Percentiles rank a stretch among this genome's conserved stretches.
Evolutionary conservation across 176 grass and related monocot species (phyloP).

Genomic region (Aegilops bicornis): DNA sequence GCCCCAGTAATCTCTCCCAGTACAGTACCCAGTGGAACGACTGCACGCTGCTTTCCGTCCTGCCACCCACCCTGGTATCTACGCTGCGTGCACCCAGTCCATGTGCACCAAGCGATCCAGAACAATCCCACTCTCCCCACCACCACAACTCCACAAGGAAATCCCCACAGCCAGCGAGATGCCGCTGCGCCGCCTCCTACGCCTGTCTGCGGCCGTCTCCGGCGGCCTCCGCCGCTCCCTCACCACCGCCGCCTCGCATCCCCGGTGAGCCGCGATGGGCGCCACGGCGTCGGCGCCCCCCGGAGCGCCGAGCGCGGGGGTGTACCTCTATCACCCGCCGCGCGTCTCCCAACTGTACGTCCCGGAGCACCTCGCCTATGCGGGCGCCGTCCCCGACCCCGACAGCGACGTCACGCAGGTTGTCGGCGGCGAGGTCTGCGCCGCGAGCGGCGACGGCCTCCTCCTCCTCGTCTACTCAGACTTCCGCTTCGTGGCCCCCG

Average conservation of each 20-base stretch:
- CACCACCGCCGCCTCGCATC: neutral
- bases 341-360: neutral
- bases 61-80: neutral
- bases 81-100: neutral
- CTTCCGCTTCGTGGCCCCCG: neutral
- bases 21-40: neutral
- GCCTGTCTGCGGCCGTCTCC: no score
- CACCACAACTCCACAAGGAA: neutral
- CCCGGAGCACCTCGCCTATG: neutral
- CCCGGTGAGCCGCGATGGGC: neutral
- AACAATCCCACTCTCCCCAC: neutral
- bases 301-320: neutral
- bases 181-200: neutral
- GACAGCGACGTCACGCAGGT: neutral
- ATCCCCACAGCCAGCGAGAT: neutral
- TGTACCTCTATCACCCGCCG: neutral
- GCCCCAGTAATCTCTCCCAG: neutral
- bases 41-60: neutral
- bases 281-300: neutral
- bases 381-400: neutral
- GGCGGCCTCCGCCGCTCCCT: neutral
- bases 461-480: neutral
- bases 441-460: constrained; percentile 10
- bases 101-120: no score
- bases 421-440: neutral